These are phyloP conservation scores for Lasiosphaeria hispida DNA, from an alignment of 495 filamentous ascomycete genomes.

Conservation along the genomic window DNA sequence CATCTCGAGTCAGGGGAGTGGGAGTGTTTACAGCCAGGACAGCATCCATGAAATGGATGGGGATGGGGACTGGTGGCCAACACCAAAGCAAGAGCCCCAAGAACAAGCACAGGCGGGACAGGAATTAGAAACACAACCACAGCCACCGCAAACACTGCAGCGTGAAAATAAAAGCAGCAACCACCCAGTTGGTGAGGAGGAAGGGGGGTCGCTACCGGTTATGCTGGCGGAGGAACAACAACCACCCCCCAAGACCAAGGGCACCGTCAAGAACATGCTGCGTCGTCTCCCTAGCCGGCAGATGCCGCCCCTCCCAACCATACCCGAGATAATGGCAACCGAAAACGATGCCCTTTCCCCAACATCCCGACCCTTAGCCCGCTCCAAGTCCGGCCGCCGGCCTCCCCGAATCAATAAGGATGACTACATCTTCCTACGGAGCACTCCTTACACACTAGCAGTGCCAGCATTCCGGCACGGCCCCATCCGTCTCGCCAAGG, in stretches of 20 bases:
- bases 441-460: conserved; percentile 41
- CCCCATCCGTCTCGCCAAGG: conserved; percentile 44
- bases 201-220: neutral
- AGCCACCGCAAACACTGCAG: neutral
- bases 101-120: neutral
- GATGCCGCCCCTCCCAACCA: conserved; percentile 35
- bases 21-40: too few relatives aligned
- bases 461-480: conserved; percentile 47
- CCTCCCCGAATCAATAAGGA: conserved; percentile 25
- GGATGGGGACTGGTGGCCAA: conserved; percentile 11
- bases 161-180: neutral
- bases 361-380: conserved; percentile 19
- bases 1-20: conserved; percentile 5
- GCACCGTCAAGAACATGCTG: neutral
- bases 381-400: conserved; percentile 28
- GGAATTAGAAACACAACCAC: neutral
- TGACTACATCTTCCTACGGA: conserved; percentile 41
- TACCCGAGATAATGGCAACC: conserved; percentile 36
- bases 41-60: neutral
- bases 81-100: conserved; percentile 13
- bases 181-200: neutral
- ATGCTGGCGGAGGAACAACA: neutral
- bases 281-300: conserved; percentile 8
- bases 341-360: conserved; percentile 17
- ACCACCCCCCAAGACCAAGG: conserved; percentile 2